Conservation (phyloP, 2,329 filamentous ascomycete species). For the Allantophomopsis cytisporea region DNA sequence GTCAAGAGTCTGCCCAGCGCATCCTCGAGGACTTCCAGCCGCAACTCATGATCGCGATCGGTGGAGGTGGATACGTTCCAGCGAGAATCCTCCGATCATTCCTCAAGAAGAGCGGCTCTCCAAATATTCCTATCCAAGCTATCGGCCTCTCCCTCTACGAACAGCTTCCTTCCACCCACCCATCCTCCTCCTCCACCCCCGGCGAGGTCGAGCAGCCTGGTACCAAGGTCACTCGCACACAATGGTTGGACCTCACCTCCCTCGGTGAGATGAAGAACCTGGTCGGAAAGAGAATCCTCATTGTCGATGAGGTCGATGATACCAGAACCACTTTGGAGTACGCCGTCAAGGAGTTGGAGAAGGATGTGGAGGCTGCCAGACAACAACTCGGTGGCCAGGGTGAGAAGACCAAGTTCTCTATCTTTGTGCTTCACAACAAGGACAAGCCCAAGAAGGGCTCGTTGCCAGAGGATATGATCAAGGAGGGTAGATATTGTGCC, state of each 20-base stretch:
- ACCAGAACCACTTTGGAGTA: constrained; percentile 91
- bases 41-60: constrained; percentile 96
- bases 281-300: constrained; percentile 81
- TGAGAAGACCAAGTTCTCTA: constrained; percentile 78
- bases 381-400: constrained; percentile 55
- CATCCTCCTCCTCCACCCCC: constrained; percentile 31
- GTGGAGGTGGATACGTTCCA: constrained; percentile 92
- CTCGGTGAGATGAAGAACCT: constrained; percentile 76
- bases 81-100: constrained; percentile 95
- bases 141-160: constrained; percentile 98
- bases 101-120: constrained; percentile 72
- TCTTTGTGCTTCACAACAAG: constrained; percentile 97
- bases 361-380: constrained; percentile 78
- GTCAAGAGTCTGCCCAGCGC: constrained; percentile 67
- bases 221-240: constrained; percentile 91
- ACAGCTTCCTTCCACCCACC: constrained; percentile 46
- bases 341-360: constrained; percentile 82
- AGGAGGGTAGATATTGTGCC: constrained; percentile 63
- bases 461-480: constrained; percentile 66
- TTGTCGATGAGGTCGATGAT: constrained; percentile 93
- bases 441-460: constrained; percentile 89
- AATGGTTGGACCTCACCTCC: constrained; percentile 88
- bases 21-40: constrained; percentile 82
- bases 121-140: constrained; percentile 98
- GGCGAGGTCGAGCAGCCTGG: constrained; percentile 54